A percentile compares a stretch with the other conserved stretches of the same genome.
phyloP scores from a whole-genome alignment of 2,329 filamentous ascomycete genomes.

The Fusarium sp. region DNA sequence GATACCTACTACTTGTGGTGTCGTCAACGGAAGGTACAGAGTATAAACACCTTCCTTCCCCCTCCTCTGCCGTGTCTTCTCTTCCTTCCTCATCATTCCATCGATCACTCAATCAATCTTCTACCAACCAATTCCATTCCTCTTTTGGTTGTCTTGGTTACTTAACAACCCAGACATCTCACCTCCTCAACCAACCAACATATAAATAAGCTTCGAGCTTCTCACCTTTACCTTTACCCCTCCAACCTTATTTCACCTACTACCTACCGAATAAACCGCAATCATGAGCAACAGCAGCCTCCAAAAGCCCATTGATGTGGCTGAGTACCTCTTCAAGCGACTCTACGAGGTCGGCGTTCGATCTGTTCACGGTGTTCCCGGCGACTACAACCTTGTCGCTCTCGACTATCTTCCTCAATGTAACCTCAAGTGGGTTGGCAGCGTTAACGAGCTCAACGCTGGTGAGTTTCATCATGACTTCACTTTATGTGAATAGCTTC shows the following conservation, averaged over 20 bases:
- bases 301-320: slow-evolving; percentile 67
- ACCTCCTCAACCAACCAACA: slow-evolving; percentile 1
- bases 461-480: slow-evolving; percentile 57
- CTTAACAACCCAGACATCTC: slow-evolving; percentile 27
- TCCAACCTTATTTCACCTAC: slow-evolving; percentile 15
- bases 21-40: slow-evolving; percentile 21
- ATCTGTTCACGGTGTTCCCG: slow-evolving; percentile 76
- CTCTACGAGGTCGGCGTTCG: slow-evolving; percentile 72
- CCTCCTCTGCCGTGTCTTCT: slow-evolving; percentile 32
- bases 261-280: slow-evolving; percentile 13
- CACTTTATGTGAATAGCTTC: slow-evolving; percentile 12
- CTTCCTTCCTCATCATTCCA: slow-evolving; percentile 36
- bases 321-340: slow-evolving; percentile 75
- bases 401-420: slow-evolving; percentile 73
- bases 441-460: slow-evolving; percentile 79
- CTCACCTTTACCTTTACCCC: slow-evolving; percentile 7
- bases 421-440: slow-evolving; percentile 73
- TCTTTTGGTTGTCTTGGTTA: slow-evolving; percentile 38
- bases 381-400: slow-evolving; percentile 77
- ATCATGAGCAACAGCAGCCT: slow-evolving; percentile 49
- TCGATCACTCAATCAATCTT: slow-evolving; percentile 28
- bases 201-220: slow-evolving; percentile 26
- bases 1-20: slow-evolving; percentile 1
- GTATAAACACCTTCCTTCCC: slow-evolving; percentile 43
- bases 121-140: slow-evolving; percentile 34